Evolutionary conservation across 2,329 filamentous ascomycete species (phyloP).

Genomic region (Penicillium sp.): DNA sequence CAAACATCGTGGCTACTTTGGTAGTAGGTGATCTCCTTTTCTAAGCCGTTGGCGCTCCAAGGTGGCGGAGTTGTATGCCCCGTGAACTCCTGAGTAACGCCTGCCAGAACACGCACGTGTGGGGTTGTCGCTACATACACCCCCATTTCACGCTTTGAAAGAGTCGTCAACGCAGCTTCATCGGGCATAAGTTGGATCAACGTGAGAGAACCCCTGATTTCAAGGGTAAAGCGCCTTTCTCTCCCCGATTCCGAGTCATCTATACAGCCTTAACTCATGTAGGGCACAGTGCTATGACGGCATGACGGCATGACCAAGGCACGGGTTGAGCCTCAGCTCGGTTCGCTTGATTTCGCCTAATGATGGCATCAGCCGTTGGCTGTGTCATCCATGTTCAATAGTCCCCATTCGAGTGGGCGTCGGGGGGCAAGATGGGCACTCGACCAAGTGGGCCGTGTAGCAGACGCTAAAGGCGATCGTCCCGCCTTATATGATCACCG

Average conservation of each 20-base stretch:
- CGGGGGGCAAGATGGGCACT: neutral
- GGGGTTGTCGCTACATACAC: neutral
- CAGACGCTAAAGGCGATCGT: conserved; percentile 19
- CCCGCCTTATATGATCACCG: conserved; percentile 22
- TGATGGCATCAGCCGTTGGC: neutral
- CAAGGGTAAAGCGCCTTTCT: neutral
- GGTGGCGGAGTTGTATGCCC: neutral
- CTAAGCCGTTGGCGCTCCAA: neutral
- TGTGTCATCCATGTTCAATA: neutral
- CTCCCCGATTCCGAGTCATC: neutral
- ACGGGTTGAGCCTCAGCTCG: neutral
- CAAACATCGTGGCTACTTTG: neutral
- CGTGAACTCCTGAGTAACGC: neutral
- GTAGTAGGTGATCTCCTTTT: neutral
- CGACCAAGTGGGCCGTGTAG: conserved; percentile 15
- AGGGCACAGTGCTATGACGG: neutral
- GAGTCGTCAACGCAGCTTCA: neutral
- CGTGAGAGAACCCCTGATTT: neutral
- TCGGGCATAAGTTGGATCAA: neutral
- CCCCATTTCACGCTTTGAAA: neutral
- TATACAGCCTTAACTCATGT: neutral
- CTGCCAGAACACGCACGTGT: neutral
- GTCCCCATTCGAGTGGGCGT: neutral
- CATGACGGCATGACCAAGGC: neutral
- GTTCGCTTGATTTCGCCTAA: neutral